Conservation (phyloP, 2,329 filamentous ascomycete genomes). For the Fusarium acutatum region DNA sequence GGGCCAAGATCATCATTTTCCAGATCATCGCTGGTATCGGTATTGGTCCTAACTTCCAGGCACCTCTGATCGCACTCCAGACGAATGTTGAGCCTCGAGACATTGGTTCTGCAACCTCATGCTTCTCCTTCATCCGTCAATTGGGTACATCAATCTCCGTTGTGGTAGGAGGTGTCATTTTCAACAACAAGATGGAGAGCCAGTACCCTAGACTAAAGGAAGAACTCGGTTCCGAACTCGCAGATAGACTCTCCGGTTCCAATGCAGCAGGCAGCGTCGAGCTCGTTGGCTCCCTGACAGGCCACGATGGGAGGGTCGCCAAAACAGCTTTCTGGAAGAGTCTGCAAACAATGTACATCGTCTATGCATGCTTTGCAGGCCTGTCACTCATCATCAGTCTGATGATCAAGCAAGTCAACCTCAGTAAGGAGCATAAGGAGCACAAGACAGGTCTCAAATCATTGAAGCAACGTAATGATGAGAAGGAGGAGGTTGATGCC, state of each 20-base stretch:
- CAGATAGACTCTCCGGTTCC: conserved; percentile 63
- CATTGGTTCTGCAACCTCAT: conserved; percentile 73
- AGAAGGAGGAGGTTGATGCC: conserved; percentile 2
- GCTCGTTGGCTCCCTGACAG: conserved; percentile 61
- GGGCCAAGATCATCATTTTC: conserved; percentile 66
- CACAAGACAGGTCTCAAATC: conserved; percentile 65
- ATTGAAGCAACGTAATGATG: conserved; percentile 46
- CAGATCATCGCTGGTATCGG: conserved; percentile 71
- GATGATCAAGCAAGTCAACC: conserved; percentile 57
- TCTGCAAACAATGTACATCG: conserved; percentile 65
- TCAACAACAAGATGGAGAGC: conserved; percentile 76
- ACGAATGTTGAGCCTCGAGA: conserved; percentile 68
- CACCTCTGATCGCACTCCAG: conserved; percentile 74
- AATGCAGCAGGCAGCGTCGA: conserved; percentile 69
- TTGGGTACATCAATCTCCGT: conserved; percentile 73
- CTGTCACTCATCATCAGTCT: conserved; percentile 58
- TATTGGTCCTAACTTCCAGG: conserved; percentile 74
- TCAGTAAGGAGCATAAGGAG: conserved; percentile 65
- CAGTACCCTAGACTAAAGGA: conserved; percentile 58
- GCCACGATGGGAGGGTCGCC: conserved; percentile 53
- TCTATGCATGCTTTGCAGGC: conserved; percentile 61
- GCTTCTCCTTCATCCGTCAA: conserved; percentile 73
- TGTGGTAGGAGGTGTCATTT: conserved; percentile 80
- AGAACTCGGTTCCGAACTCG: conserved; percentile 60
- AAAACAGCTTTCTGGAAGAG: conserved; percentile 59